A percentile compares a stretch with the other conserved stretches of the same genome.
Conservation (phyloP, 306 rosid genomes). For the Vigna mungo region DNA sequence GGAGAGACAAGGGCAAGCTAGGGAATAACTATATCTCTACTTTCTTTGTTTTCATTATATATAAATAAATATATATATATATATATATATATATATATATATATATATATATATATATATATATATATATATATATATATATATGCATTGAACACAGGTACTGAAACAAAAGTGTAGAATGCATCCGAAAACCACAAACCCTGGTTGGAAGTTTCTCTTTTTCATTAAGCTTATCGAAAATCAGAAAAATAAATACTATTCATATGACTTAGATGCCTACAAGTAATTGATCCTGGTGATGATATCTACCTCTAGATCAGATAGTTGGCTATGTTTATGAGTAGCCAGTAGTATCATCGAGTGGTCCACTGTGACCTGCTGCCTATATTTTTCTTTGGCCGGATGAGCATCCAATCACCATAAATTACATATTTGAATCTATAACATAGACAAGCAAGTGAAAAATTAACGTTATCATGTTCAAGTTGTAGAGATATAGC, state of each 20-base stretch:
- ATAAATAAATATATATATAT: too few species aligned
- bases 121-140: too few species aligned
- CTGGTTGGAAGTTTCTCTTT: constrained; percentile 1
- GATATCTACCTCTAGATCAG: constrained; percentile 28
- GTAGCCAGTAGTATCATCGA: constrained; percentile 39
- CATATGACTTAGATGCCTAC: constrained; percentile 5
- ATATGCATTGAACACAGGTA: constrained; percentile 12
- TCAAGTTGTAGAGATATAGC: constrained; percentile 34
- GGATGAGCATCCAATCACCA: constrained; percentile 47
- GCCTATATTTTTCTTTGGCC: constrained; percentile 45
- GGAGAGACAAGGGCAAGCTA: too few species aligned
- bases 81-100: too few species aligned
- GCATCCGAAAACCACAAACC: neutral
- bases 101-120: too few species aligned
- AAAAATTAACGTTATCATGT: constrained; percentile 47
- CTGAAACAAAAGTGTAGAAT: constrained; percentile 1
- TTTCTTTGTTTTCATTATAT: constrained; percentile 20
- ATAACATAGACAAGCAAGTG: constrained; percentile 39
- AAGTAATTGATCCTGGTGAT: constrained; percentile 31
- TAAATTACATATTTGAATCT: constrained; percentile 35
- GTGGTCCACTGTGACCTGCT: constrained; percentile 53
- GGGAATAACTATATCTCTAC: neutral
- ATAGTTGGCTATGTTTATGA: constrained; percentile 52
- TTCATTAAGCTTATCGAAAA: constrained; percentile 6
- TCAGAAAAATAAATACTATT: neutral